These are phyloP conservation scores for Candolleomyces eurysporus DNA, from an alignment of 768 basidiomycete species.

Conservation along the genomic window DNA sequence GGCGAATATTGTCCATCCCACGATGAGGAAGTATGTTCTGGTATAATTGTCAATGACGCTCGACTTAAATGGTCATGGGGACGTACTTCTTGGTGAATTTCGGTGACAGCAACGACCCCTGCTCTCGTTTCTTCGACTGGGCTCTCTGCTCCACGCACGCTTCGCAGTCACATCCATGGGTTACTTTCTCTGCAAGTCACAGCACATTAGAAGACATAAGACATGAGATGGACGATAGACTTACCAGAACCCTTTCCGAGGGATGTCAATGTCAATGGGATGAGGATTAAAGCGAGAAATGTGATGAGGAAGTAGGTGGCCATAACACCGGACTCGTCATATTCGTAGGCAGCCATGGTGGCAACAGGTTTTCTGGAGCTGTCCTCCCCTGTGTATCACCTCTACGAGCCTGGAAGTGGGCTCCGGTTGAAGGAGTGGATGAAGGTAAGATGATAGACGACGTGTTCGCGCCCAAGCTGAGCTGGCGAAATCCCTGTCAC, in stretches of 20 bases:
- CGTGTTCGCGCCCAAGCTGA: neutral
- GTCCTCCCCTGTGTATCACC: neutral
- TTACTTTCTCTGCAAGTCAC: slow-evolving; percentile 22
- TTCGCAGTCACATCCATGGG: slow-evolving; percentile 58
- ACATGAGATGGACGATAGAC: slow-evolving; percentile 20
- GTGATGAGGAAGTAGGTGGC: slow-evolving; percentile 90
- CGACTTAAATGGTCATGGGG: neutral
- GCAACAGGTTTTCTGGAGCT: slow-evolving; percentile 11
- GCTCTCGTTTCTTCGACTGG: slow-evolving; percentile 37
- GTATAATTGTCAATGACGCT: slow-evolving; percentile 4
- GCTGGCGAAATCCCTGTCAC: neutral
- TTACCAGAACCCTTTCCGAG: slow-evolving; percentile 43
- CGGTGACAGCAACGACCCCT: slow-evolving; percentile 47
- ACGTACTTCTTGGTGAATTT: slow-evolving; percentile 53
- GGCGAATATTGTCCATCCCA: no score
- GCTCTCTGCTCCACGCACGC: slow-evolving; percentile 57
- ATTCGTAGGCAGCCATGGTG: slow-evolving; percentile 77
- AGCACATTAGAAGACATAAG: neutral
- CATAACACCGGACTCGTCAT: slow-evolving; percentile 85
- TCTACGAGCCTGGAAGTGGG: neutral
- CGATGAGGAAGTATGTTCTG: no score
- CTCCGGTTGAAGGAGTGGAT: neutral
- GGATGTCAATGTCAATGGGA: slow-evolving; percentile 69
- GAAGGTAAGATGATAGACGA: neutral
- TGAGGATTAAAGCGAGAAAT: slow-evolving; percentile 78